Conservation (phyloP, 176 grass and related monocot species). For the Carex myosuroides region DNA sequence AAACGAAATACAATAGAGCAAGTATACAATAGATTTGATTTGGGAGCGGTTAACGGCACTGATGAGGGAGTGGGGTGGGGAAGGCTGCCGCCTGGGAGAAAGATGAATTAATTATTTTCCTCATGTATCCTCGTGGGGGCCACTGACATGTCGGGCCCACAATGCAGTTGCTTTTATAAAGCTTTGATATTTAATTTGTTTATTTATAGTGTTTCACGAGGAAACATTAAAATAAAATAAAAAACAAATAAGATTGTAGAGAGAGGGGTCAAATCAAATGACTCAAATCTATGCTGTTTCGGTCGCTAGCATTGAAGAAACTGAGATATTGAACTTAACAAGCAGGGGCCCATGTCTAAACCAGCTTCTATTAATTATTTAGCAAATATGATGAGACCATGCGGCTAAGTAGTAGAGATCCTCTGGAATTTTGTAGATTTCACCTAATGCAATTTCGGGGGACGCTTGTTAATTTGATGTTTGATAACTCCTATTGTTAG, state of each 20-base stretch:
- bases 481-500: neutral
- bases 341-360: neutral
- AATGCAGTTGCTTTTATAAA: neutral
- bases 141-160: neutral
- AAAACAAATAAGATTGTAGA: neutral
- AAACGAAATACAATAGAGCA: neutral
- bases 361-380: neutral
- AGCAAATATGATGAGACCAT: neutral
- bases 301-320: constrained; percentile 14
- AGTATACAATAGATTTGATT: neutral
- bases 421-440: neutral
- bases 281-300: neutral
- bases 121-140: neutral
- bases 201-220: constrained; percentile 6
- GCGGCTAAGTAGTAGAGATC: neutral
- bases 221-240: neutral
- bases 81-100: neutral
- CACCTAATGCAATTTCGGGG: neutral
- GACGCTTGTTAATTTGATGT: neutral
- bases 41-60: constrained; percentile 10
- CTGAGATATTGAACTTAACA: neutral
- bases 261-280: neutral
- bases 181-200: neutral
- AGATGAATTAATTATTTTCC: constrained; percentile 12
- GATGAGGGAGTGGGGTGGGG: neutral